phyloP scores from a whole-genome alignment of 1,284 basidiomycete species.

The Microbotryum violaceum region DNA sequence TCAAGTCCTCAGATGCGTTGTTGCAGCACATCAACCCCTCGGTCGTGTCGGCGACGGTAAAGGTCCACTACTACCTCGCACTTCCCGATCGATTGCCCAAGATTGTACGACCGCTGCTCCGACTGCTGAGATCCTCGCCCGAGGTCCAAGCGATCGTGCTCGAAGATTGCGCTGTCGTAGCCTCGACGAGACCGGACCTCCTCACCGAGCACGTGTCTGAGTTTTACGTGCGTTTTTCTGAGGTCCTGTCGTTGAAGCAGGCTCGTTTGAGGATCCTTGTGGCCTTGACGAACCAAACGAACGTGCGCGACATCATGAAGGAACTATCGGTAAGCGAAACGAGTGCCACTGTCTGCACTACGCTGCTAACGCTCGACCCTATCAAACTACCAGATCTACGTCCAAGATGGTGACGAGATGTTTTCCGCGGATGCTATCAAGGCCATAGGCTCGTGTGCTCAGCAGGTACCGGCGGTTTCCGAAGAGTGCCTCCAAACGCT shows the following conservation, averaged over 20 bases:
- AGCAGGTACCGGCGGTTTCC: conserved; percentile 57
- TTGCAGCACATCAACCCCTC: conserved; percentile 79
- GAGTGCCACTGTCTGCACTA: conserved; percentile 33
- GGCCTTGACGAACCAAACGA: conserved; percentile 57
- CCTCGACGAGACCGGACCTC: conserved; percentile 52
- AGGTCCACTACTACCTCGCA: conserved; percentile 65
- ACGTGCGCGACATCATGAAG: conserved; percentile 59
- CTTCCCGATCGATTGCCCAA: conserved; percentile 53
- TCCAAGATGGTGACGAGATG: conserved; percentile 55
- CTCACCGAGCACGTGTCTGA: conserved; percentile 55
- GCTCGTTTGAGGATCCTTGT: conserved; percentile 67
- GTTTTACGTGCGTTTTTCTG: conserved; percentile 62
- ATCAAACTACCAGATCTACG: conserved; percentile 54
- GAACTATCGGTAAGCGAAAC: conserved; percentile 61
- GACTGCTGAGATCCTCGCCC: conserved; percentile 52
- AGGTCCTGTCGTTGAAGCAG: conserved; percentile 34
- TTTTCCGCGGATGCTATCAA: conserved; percentile 64
- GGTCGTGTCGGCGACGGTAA: conserved; percentile 67
- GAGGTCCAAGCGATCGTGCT: conserved; percentile 68
- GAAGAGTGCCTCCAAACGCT: conserved; percentile 65
- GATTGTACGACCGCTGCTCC: conserved; percentile 59
- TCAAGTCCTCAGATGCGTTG: conserved; percentile 64
- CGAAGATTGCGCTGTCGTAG: conserved; percentile 59
- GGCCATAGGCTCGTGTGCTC: conserved; percentile 69
- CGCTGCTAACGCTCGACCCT: background rate